Percentiles rank a stretch among this genome's conserved stretches.
These are phyloP conservation scores for Trametes cinnabarina DNA, from an alignment of 768 basidiomycete species.

Conservation along the genomic window DNA sequence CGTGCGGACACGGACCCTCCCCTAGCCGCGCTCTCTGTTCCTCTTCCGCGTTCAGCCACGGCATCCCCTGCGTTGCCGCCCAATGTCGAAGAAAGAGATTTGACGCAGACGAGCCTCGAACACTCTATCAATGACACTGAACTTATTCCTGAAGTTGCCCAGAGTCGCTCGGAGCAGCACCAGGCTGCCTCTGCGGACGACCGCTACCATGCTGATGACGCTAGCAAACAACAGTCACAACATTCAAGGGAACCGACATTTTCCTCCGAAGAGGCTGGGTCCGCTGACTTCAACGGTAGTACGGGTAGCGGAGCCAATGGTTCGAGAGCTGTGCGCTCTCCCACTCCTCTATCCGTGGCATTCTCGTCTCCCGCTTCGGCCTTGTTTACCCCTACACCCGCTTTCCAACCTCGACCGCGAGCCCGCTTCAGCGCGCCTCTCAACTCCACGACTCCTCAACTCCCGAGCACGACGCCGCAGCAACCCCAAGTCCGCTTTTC, in stretches of 20 bases:
- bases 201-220: neutral
- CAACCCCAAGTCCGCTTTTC: slow-evolving; percentile 12
- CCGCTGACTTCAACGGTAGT: slow-evolving; percentile 6
- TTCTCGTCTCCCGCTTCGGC: slow-evolving; percentile 58
- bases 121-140: slow-evolving; percentile 9
- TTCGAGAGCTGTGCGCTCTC: slow-evolving; percentile 28
- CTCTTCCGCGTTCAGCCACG: slow-evolving; percentile 37
- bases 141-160: slow-evolving; percentile 10
- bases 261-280: slow-evolving; percentile 55
- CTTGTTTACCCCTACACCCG: slow-evolving; percentile 69
- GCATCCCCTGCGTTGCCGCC: slow-evolving; percentile 23
- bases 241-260: slow-evolving; percentile 58
- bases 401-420: slow-evolving; percentile 57
- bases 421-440: slow-evolving; percentile 59
- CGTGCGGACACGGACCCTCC: slow-evolving; percentile 45
- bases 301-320: neutral
- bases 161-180: neutral
- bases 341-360: slow-evolving; percentile 38
- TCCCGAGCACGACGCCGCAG: slow-evolving; percentile 14
- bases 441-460: slow-evolving; percentile 30
- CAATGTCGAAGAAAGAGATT: slow-evolving; percentile 8
- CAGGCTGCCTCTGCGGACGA: neutral
- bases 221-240: slow-evolving; percentile 4
- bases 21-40: slow-evolving; percentile 42
- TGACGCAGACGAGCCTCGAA: slow-evolving; percentile 15